Conservation (phyloP, 108 stramenopile genomes). For the Cyclotella atomus region DNA sequence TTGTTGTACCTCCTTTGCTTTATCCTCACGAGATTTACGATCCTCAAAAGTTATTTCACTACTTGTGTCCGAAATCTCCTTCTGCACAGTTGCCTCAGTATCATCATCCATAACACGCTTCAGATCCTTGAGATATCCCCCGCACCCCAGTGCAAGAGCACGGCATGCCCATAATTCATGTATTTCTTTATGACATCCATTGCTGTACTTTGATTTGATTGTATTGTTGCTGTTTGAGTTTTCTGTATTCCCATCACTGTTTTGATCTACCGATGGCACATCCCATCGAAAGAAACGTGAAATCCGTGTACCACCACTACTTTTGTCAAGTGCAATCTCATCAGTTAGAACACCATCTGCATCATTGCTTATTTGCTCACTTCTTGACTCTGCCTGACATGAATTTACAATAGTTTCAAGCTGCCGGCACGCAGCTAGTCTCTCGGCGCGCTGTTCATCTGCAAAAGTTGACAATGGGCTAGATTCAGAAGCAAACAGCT, state of each 20-base stretch:
- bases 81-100: not conserved
- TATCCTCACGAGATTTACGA: not conserved
- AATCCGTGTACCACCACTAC: slow-evolving; percentile 25
- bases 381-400: slow-evolving; percentile 23
- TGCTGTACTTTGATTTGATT: slow-evolving; percentile 15
- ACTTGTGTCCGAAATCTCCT: not conserved
- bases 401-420: slow-evolving; percentile 28
- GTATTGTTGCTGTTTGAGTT: not conserved
- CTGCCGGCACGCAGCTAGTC: slow-evolving; percentile 32
- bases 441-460: slow-evolving; percentile 34
- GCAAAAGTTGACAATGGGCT: slow-evolving; percentile 39
- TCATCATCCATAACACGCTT: slow-evolving; percentile 25
- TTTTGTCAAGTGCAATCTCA: slow-evolving; percentile 2
- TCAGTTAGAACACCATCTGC: not conserved
- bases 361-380: not conserved
- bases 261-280: not conserved
- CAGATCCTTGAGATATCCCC: slow-evolving; percentile 32
- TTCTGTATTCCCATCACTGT: not conserved
- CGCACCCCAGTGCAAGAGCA: slow-evolving; percentile 41
- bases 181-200: slow-evolving; percentile 34
- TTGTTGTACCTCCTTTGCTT: slow-evolving; percentile 33
- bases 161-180: slow-evolving; percentile 52
- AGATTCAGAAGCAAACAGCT: slow-evolving; percentile 26
- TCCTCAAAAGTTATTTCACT: not conserved
- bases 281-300: slow-evolving; percentile 39